Conservation (phyloP, 1,139 yeast species). For the Kluyveromyces sp. region DNA sequence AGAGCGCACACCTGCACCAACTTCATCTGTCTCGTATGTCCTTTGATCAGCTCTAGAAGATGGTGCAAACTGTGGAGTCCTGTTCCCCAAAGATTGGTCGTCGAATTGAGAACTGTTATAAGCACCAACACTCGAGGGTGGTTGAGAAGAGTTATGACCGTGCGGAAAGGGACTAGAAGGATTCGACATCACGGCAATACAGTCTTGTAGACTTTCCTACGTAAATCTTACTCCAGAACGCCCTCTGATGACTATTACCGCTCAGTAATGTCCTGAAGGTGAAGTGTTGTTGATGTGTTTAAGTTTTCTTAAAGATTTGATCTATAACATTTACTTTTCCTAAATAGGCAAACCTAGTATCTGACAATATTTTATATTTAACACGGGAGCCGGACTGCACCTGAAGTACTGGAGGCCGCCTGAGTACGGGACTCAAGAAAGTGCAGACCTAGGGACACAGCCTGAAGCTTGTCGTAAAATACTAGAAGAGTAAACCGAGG, state of each 20-base stretch:
- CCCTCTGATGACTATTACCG: too few species aligned
- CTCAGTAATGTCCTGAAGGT: too few species aligned
- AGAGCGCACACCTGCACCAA: constrained; percentile 23
- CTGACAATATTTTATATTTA: too few species aligned
- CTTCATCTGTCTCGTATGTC: constrained; percentile 23
- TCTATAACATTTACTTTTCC: constrained; percentile 1
- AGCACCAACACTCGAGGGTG: constrained; percentile 5
- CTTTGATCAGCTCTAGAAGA: constrained; percentile 31
- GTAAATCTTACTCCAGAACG: not conserved
- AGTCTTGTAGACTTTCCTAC: not conserved
- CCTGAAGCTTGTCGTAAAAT: too few species aligned
- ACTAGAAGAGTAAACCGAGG: not conserved
- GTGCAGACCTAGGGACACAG: too few species aligned
- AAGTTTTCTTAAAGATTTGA: not conserved
- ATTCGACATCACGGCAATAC: not conserved
- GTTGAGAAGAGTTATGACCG: constrained; percentile 5
- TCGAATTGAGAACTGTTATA: constrained; percentile 7
- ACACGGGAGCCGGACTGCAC: too few species aligned
- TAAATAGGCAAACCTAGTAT: constrained; percentile 2
- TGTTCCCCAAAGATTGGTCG: constrained; percentile 4
- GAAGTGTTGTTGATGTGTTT: too few species aligned
- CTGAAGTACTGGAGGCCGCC: too few species aligned
- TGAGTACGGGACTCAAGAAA: too few species aligned
- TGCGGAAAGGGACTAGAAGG: constrained; percentile 7
- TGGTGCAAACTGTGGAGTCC: constrained; percentile 21